Conservation (phyloP, 129 eudicot genomes). For the Flaveria bidentis region DNA sequence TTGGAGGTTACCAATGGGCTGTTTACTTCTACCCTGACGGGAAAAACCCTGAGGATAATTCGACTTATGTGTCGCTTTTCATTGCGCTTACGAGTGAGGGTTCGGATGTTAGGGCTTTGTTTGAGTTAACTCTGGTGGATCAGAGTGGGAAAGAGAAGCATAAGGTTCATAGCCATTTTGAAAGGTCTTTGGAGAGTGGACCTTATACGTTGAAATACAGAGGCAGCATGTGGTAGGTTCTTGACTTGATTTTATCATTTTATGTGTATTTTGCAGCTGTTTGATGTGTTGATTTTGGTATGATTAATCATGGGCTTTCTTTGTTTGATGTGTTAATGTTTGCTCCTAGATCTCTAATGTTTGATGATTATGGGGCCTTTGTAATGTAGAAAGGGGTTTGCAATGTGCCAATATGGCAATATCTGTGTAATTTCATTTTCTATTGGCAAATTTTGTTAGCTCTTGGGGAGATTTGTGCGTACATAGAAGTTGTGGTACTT, state of each 20-base stretch:
- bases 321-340: not conserved
- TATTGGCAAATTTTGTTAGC: not conserved
- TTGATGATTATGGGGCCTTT: not conserved
- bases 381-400: not conserved
- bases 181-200: conserved; percentile 48
- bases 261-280: not conserved
- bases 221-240: conserved; percentile 59
- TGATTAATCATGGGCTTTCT: not conserved
- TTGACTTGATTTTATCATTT: not conserved
- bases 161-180: conserved; percentile 57
- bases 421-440: conserved; percentile 1
- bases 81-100: conserved; percentile 57
- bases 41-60: conserved; percentile 48
- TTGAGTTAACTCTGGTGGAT: conserved; percentile 51
- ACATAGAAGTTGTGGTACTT: not conserved
- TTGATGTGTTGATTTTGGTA: not conserved
- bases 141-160: conserved; percentile 56
- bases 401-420: conserved; percentile 27
- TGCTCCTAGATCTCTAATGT: not conserved
- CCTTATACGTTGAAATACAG: conserved; percentile 56
- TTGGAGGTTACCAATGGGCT: conserved; percentile 56
- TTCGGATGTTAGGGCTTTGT: conserved; percentile 56
- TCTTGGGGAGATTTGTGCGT: not conserved
- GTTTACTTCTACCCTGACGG: conserved; percentile 62
- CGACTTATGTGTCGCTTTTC: conserved; percentile 48